Base-by-base conservation (phyloP, 2,329 filamentous ascomycete genomes). In the Aspergillus awamori region DNA sequence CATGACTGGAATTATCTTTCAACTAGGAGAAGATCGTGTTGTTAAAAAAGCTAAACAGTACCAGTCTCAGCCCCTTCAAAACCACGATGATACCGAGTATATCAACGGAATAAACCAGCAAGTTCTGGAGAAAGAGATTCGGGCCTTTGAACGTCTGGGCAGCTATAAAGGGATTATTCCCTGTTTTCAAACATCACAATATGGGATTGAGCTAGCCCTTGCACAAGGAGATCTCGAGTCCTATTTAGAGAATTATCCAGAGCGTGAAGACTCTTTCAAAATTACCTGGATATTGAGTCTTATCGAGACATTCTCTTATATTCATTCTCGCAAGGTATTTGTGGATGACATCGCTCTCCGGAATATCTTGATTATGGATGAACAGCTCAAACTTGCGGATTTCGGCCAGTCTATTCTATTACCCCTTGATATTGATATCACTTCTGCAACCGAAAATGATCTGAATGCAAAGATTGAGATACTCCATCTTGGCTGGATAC, bases 51-150 rank as follows among this genome's bases (percentile, higher is more conserved):
- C 60, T 0, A 63, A 63, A 43, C 48, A 55, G 47, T 57, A 45
- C 43, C 48, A 28, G 3, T 45, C 41, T 17, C 45, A 53, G 11
- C 8, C 13, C n/a, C 38, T 57, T 28, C 8, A 15, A 22, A 28
- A 59, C 26, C 28, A 79, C 30, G 47, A 52, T 5, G 45, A 64
- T 53, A n/a, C 51, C 17, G 59, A 65, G 17, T 74, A 68, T 24
- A 59, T 68, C 43, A 67, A 68, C 43, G 49, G 67, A 24, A 62
- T 65, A 4, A 69, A 68, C 10, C 55, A 45, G 48, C 20, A 64
- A 56, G 62, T 45, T 26, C 54, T 68, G 33, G 53, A 65, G 20
- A 65, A 65, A 45, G 65, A 68, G 57, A 63, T 64, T 11, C 13
- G 63, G 43, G 58, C 60, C 33, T 66, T 63, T 28, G 15, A 68